phyloP scores from a whole-genome alignment of 345 rosid genomes.

The Diplotaxis tenuifolia region DNA sequence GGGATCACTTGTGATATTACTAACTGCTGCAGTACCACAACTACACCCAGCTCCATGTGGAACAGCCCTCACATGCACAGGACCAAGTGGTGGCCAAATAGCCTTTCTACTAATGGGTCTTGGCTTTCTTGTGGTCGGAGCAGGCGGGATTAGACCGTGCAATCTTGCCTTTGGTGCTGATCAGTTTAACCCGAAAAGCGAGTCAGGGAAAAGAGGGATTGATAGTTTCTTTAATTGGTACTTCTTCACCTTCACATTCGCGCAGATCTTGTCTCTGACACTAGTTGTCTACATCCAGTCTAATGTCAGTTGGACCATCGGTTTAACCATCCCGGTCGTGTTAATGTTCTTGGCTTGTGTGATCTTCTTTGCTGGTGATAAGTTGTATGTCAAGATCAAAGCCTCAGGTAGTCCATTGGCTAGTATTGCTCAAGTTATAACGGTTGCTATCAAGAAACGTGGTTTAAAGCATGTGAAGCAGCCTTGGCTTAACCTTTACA shows the following conservation, averaged over 20 bases:
- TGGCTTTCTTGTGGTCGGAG: slow-evolving; percentile 58
- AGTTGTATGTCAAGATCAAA: slow-evolving; percentile 61
- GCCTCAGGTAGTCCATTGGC: slow-evolving; percentile 77
- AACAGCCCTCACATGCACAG: slow-evolving; percentile 35
- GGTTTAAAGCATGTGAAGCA: slow-evolving; percentile 41
- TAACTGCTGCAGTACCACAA: slow-evolving; percentile 57
- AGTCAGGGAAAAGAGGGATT: slow-evolving; percentile 65
- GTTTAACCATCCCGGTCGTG: slow-evolving; percentile 61
- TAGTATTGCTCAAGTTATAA: slow-evolving; percentile 49
- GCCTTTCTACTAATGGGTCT: slow-evolving; percentile 56
- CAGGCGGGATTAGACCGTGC: slow-evolving; percentile 79
- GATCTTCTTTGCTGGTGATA: slow-evolving; percentile 58
- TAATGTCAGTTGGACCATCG: slow-evolving; percentile 76
- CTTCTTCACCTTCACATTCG: slow-evolving; percentile 73
- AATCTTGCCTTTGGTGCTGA: slow-evolving; percentile 82
- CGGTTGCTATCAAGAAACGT: slow-evolving; percentile 57
- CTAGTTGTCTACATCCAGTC: slow-evolving; percentile 69
- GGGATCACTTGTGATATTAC: slow-evolving; percentile 58
- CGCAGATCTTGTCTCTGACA: slow-evolving; percentile 66
- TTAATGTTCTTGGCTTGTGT: slow-evolving; percentile 61
- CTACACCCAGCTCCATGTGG: slow-evolving; percentile 57
- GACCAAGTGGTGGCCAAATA: slow-evolving; percentile 60
- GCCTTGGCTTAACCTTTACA: slow-evolving; percentile 42
- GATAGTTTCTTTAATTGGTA: slow-evolving; percentile 89
- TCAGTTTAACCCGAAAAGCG: slow-evolving; percentile 70